These are phyloP conservation scores for Starmerella stigmatis DNA, from an alignment of 805 yeast species.

Conservation along the genomic window DNA sequence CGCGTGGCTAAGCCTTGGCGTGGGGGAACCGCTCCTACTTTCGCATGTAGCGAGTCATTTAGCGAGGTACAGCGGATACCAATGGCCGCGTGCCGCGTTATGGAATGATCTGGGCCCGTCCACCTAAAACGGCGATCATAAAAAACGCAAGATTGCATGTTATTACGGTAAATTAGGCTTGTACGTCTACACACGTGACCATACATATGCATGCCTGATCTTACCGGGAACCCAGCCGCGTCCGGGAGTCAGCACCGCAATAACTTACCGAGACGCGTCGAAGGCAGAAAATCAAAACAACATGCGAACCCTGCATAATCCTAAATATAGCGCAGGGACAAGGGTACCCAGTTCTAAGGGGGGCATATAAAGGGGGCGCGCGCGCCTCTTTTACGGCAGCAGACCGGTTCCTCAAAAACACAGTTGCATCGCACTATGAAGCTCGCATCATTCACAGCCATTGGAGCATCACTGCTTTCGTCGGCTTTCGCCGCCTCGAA, in stretches of 20 bases:
- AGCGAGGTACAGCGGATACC: too few relatives aligned
- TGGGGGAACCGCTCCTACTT: too few relatives aligned
- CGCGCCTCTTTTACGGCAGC: not conserved
- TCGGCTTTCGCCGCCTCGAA: constrained; percentile 25
- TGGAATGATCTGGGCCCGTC: too few relatives aligned
- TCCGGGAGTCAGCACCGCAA: not conserved
- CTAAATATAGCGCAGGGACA: constrained; percentile 4
- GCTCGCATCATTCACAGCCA: constrained; percentile 12
- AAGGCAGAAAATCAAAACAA: not conserved
- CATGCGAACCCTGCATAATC: constrained; percentile 1
- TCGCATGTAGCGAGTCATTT: too few relatives aligned
- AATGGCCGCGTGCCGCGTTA: too few relatives aligned
- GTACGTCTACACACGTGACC: too few relatives aligned
- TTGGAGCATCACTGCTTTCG: too few relatives aligned
- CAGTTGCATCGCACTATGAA: not conserved
- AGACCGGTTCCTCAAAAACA: not conserved
- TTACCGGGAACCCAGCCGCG: too few relatives aligned
- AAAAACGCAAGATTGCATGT: too few relatives aligned
- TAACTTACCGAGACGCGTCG: constrained; percentile 3
- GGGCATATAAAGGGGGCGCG: constrained; percentile 3
- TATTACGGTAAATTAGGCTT: too few relatives aligned
- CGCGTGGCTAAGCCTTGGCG: too few relatives aligned
- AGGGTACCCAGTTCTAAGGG: not conserved
- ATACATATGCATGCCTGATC: constrained; percentile 1
- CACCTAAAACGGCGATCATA: too few relatives aligned